Evolutionary conservation across 352 stramenopile species (phyloP).

Genomic region (Paralagenidium karlingii): DNA sequence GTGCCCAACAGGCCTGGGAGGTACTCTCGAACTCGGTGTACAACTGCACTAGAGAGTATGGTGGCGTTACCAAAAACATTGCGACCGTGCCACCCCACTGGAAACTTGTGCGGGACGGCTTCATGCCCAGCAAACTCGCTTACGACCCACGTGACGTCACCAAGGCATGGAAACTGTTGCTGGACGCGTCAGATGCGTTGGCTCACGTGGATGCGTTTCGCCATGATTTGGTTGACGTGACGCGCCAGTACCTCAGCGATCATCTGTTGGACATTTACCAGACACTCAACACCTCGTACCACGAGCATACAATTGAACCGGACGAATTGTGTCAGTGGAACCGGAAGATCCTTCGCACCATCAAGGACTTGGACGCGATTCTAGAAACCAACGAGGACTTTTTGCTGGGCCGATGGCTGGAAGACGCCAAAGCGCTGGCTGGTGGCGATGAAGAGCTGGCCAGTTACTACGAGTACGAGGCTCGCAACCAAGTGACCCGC

Average conservation of each 20-base stretch:
- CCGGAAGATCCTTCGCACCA: slow-evolving; percentile 28
- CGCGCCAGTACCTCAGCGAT: slow-evolving; percentile 58
- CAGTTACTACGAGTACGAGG: slow-evolving; percentile 69
- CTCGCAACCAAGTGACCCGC: slow-evolving; percentile 68
- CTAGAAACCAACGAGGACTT: slow-evolving; percentile 54
- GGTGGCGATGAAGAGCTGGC: slow-evolving; percentile 13
- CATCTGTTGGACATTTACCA: slow-evolving; percentile 43
- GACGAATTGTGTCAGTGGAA: slow-evolving; percentile 24
- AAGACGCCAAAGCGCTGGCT: slow-evolving; percentile 33
- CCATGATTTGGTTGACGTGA: slow-evolving; percentile 74
- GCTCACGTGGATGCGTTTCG: slow-evolving; percentile 28
- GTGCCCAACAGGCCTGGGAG: slow-evolving; percentile 37
- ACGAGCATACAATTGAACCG: slow-evolving; percentile 11
- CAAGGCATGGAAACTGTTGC: slow-evolving; percentile 38
- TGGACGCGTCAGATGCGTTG: slow-evolving; percentile 25
- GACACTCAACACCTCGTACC: slow-evolving; percentile 37
- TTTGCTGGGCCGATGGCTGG: slow-evolving; percentile 56
- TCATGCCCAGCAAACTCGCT: slow-evolving; percentile 60
- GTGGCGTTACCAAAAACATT: slow-evolving; percentile 65
- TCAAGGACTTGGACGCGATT: slow-evolving; percentile 44
- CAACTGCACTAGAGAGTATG: slow-evolving; percentile 50
- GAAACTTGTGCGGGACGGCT: slow-evolving; percentile 41
- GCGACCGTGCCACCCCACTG: slow-evolving; percentile 54
- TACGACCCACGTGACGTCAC: slow-evolving; percentile 56
- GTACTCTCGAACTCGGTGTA: slow-evolving; percentile 48